These are phyloP conservation scores for Colletotrichum sp. DNA, from an alignment of 2,329 filamentous ascomycete genomes.

Conservation along the genomic window DNA sequence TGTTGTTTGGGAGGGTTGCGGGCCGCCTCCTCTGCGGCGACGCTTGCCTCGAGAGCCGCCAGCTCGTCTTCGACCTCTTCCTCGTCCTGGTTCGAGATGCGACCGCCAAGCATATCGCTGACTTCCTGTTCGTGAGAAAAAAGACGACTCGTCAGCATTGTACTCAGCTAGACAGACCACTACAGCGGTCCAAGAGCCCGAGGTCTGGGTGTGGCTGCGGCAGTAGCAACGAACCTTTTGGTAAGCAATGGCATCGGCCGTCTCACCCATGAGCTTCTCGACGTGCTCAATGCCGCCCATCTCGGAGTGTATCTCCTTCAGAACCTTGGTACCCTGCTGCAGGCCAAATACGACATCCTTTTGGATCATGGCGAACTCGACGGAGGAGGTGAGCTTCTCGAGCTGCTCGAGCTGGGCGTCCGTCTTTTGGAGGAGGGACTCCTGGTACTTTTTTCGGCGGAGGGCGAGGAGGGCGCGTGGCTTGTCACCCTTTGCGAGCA, in stretches of 20 bases:
- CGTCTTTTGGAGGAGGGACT: constrained; percentile 85
- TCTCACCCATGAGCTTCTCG: constrained; percentile 94
- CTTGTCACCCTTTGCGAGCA: constrained; percentile 82
- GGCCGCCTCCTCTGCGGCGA: constrained; percentile 10
- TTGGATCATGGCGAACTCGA: constrained; percentile 96
- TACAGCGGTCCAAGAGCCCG: background rate
- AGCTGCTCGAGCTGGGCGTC: constrained; percentile 94
- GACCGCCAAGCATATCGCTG: constrained; percentile 85
- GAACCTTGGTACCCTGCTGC: constrained; percentile 87
- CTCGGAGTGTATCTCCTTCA: constrained; percentile 91
- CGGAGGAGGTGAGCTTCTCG: constrained; percentile 84
- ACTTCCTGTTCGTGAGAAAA: constrained; percentile 69
- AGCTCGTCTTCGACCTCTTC: constrained; percentile 98
- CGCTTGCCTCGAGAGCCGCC: constrained; percentile 69
- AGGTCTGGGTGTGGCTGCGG: background rate
- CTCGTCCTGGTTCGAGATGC: constrained; percentile 93
- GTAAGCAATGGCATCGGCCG: constrained; percentile 87
- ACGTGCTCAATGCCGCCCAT: constrained; percentile 95
- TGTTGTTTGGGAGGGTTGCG: constrained; percentile 13
- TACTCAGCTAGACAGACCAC: background rate
- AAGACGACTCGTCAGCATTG: background rate
- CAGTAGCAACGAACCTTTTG: constrained; percentile 69
- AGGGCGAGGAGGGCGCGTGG: constrained; percentile 84
- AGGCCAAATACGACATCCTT: constrained; percentile 95
- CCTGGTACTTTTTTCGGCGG: constrained; percentile 95